Evolutionary conservation across 164 flowering plant species (phyloP).

Genomic region (Liquidambar formosana): DNA sequence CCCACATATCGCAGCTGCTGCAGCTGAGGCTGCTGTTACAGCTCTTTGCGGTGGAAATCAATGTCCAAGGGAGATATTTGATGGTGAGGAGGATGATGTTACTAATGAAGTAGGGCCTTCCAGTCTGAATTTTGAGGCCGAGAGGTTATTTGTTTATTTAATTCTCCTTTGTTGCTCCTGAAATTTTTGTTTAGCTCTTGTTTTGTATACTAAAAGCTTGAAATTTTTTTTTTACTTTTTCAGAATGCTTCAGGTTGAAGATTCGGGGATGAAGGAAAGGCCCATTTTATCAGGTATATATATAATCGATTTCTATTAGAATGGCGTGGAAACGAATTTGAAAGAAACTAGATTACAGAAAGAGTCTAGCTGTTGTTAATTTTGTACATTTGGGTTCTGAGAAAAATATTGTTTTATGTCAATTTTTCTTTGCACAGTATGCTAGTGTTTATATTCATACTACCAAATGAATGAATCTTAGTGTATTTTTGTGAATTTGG

Average conservation of each 20-base stretch:
- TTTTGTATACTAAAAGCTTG: constrained; percentile 2
- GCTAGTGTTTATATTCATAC: not conserved
- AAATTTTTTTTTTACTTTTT: constrained; percentile 10
- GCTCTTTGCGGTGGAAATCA: constrained; percentile 67
- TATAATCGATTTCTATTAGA: not conserved
- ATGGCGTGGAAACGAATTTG: not conserved
- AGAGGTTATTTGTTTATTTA: constrained; percentile 37
- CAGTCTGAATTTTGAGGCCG: constrained; percentile 25
- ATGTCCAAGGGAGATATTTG: constrained; percentile 58
- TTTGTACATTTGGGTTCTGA: too few relatives aligned
- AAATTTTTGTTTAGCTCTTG: constrained; percentile 1
- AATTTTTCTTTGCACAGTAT: not conserved
- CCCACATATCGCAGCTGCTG: constrained; percentile 69
- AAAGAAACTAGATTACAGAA: not conserved
- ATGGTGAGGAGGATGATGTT: constrained; percentile 27
- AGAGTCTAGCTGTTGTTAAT: not conserved
- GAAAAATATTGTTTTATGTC: not conserved
- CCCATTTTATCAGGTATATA: constrained; percentile 39
- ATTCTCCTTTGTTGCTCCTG: not conserved
- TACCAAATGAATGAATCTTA: not conserved
- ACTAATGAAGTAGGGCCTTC: constrained; percentile 24
- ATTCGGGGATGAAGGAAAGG: constrained; percentile 32
- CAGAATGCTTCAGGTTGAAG: constrained; percentile 42
- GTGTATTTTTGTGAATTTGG: not conserved
- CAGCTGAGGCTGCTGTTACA: constrained; percentile 75